Evolutionary conservation across 768 basidiomycete species (phyloP), one percentile per base, ranked within the genome.

Genomic region (Hygrophorus pudorinus): DNA sequence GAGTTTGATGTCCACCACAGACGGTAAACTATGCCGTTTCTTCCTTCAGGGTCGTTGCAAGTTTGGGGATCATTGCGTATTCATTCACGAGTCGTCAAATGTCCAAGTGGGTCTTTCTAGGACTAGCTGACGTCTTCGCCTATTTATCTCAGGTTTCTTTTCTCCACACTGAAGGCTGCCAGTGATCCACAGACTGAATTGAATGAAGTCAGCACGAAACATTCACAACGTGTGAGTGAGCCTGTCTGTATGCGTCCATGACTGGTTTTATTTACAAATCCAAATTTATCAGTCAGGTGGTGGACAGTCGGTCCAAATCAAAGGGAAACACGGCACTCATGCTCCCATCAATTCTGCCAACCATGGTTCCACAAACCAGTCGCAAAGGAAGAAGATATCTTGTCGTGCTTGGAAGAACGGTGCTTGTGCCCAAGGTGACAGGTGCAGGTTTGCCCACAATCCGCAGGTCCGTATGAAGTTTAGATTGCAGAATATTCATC

Each of bases 381-480:
- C n/a, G 3, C 38, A 13, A 12, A 31, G 41, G 18, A 24, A 37
- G 7, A 41, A 47, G 32, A 42, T 42, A 8, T 33, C 32, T 9
- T 47, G 46, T 24, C 34, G 31, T 17, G 32, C 30, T 21, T 66
- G 66, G 69, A 66, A 57, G 38, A 56, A 56, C 41, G 67, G 68
- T 34, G 56, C 54, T 6, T 70, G 70, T 52, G 45, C 52, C 42
- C 62, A 53, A 47, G 67, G 66, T 13, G 44, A 55, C 6, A 57
- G 56, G 38, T 69, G 69, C 44, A 49, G 55, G 38, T 68, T 56
- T 39, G 37, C n/a, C 8, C 69, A 70, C 40, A 54, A 58, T 32
- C 42, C 55, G 4, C 51, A 59, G n/a, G 65, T 66, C 51, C n/a
- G 54, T 49, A n/a, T 14, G 30, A 14, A 14, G 33, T 36, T 30